phyloP scores from a whole-genome alignment of 1,139 yeast genomes.

The Lodderomyces parapsilosis region DNA sequence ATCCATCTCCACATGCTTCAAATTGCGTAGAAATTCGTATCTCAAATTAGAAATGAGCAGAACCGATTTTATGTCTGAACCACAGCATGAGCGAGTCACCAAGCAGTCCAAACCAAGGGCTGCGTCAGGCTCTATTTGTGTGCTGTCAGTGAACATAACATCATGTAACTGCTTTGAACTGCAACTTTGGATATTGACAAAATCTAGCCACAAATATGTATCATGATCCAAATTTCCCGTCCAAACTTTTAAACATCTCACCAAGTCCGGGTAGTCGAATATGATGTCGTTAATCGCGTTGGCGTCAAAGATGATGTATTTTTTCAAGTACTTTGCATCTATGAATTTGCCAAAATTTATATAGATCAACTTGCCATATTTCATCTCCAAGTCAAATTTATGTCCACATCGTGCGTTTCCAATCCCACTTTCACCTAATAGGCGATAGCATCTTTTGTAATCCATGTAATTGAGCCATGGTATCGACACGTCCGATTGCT shows the following conservation, averaged over 20 bases:
- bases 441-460: neutral
- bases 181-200: neutral
- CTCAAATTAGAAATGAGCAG: neutral
- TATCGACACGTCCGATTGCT: neutral
- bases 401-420: neutral
- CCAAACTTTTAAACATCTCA: neutral
- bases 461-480: conserved; percentile 1
- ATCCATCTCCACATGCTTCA: conserved; percentile 1
- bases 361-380: conserved; percentile 1
- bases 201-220: neutral
- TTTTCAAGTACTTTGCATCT: neutral
- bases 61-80: neutral
- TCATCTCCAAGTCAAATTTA: neutral
- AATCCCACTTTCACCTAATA: neutral
- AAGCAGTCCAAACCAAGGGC: neutral
- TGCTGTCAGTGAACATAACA: neutral
- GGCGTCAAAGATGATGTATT: neutral
- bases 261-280: neutral
- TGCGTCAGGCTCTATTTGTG: neutral
- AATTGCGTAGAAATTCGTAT: neutral
- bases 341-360: neutral
- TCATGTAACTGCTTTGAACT: neutral
- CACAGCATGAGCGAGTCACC: neutral
- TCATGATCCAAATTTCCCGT: neutral
- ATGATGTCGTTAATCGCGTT: neutral